A percentile compares a stretch with the other conserved stretches of the same genome.
phyloP scores from a whole-genome alignment of 2,329 filamentous ascomycete species.

The Colletotrichum phormii region DNA sequence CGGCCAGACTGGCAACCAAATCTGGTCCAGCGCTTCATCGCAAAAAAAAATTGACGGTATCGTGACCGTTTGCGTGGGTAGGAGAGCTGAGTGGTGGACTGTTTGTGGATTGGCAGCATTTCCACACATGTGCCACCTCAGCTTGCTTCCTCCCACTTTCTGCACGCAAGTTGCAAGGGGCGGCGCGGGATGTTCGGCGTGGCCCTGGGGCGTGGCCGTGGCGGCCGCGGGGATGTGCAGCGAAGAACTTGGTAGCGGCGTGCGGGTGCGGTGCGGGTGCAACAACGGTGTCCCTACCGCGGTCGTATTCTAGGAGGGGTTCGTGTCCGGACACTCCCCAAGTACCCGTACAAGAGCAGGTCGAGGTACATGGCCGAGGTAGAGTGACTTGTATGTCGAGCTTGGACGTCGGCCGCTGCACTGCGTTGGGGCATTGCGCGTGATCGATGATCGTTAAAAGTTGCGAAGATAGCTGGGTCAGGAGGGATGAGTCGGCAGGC shows the following conservation, averaged over 20 bases:
- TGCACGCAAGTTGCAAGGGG: conserved; percentile 6
- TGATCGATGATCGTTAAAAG: neutral
- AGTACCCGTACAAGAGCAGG: neutral
- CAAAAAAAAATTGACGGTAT: conserved; percentile 4
- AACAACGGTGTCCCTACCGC: conserved; percentile 10
- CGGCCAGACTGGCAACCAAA: neutral
- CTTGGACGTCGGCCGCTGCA: conserved; percentile 2
- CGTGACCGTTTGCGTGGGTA: neutral
- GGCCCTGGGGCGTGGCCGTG: conserved; percentile 1
- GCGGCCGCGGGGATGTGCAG: neutral
- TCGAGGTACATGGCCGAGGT: conserved; percentile 1
- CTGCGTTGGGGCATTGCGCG: neutral
- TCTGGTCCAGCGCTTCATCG: too few relatives aligned
- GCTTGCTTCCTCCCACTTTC: conserved; percentile 10
- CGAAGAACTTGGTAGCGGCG: conserved; percentile 5
- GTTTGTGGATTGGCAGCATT: neutral
- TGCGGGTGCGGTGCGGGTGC: neutral
- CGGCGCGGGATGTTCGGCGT: conserved; percentile 14
- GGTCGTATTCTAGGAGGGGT: neutral
- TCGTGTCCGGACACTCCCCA: neutral
- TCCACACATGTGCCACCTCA: neutral
- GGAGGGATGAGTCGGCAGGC: conserved; percentile 1
- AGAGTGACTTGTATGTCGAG: conserved; percentile 1
- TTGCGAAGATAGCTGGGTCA: conserved; percentile 16
- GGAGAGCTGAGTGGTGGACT: neutral